Conservation (phyloP, 139 green algal genomes). For the Tetradesmus obliquus region DNA sequence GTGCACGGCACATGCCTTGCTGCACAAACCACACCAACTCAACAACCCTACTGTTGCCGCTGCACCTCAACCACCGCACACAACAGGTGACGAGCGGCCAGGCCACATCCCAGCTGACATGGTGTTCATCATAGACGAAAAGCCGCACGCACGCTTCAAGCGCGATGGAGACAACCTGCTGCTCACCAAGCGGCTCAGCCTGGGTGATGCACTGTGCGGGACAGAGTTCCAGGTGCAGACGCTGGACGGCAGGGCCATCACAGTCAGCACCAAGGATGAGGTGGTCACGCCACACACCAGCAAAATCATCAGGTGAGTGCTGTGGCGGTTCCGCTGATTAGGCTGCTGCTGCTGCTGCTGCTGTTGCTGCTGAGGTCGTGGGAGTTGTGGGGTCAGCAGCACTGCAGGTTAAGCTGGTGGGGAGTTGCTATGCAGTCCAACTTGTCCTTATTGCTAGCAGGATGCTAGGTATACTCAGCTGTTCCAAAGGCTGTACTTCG, state of each 20-base stretch:
- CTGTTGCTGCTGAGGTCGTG: neutral
- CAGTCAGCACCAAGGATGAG: conserved; percentile 59
- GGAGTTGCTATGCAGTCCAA: neutral
- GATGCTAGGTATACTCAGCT: too few relatives aligned
- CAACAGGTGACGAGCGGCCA: conserved; percentile 83
- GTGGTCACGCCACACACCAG: conserved; percentile 51
- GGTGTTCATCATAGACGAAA: conserved; percentile 93
- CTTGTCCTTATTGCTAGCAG: neutral
- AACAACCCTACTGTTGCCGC: neutral
- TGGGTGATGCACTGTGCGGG: conserved; percentile 70
- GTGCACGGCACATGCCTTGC: neutral
- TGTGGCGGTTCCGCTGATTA: neutral
- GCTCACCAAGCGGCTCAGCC: conserved; percentile 49
- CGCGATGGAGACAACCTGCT: conserved; percentile 92
- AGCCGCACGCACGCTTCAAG: conserved; percentile 86
- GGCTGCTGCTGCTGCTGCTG: neutral
- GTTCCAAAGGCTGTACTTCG: too few relatives aligned
- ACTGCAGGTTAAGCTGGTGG: too few relatives aligned
- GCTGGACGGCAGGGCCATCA: conserved; percentile 74
- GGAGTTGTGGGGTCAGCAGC: neutral
- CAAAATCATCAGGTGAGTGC: conserved; percentile 57
- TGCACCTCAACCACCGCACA: neutral
- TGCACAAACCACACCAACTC: too few relatives aligned
- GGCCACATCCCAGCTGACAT: conserved; percentile 87
- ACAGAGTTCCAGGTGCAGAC: conserved; percentile 55